These are phyloP conservation scores for Monilinia laxa DNA, from an alignment of 2,329 filamentous ascomycete species.

Conservation along the genomic window DNA sequence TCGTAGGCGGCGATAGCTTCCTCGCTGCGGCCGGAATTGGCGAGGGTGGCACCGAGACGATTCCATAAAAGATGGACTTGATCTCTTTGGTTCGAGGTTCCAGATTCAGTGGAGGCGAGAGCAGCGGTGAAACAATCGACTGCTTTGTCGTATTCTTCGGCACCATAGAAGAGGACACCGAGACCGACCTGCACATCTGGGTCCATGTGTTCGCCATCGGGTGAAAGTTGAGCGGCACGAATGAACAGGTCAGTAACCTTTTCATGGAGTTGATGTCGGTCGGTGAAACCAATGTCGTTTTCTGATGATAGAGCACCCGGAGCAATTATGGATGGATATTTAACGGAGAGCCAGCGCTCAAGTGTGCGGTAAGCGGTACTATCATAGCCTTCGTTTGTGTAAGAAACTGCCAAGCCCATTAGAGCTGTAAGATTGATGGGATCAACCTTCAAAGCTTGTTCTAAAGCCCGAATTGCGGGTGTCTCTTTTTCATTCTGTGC, in stretches of 20 bases:
- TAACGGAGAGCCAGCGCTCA: slow-evolving; percentile 93
- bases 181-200: slow-evolving; percentile 97
- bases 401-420: slow-evolving; percentile 94
- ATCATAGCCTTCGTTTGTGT: slow-evolving; percentile 98
- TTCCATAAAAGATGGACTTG: slow-evolving; percentile 97
- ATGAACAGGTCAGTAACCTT: slow-evolving; percentile 92
- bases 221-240: slow-evolving; percentile 84
- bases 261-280: slow-evolving; percentile 83
- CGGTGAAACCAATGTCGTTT: slow-evolving; percentile 89
- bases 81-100: slow-evolving; percentile 77
- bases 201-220: slow-evolving; percentile 92
- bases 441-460: slow-evolving; percentile 86
- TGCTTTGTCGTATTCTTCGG: slow-evolving; percentile 96
- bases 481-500: slow-evolving; percentile 99
- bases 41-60: slow-evolving; percentile 89
- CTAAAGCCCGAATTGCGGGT: slow-evolving; percentile 88
- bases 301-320: slow-evolving; percentile 67
- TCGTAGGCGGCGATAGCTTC: slow-evolving; percentile 97
- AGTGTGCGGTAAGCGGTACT: slow-evolving; percentile 93
- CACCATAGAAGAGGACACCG: slow-evolving; percentile 95
- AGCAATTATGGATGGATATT: slow-evolving; percentile 81
- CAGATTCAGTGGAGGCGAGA: slow-evolving; percentile 79
- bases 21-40: slow-evolving; percentile 89
- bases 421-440: slow-evolving; percentile 83
- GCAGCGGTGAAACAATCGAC: slow-evolving; percentile 97